Conservation (phyloP, 1,284 basidiomycete genomes). For the Ceraceosorus guamensis region DNA sequence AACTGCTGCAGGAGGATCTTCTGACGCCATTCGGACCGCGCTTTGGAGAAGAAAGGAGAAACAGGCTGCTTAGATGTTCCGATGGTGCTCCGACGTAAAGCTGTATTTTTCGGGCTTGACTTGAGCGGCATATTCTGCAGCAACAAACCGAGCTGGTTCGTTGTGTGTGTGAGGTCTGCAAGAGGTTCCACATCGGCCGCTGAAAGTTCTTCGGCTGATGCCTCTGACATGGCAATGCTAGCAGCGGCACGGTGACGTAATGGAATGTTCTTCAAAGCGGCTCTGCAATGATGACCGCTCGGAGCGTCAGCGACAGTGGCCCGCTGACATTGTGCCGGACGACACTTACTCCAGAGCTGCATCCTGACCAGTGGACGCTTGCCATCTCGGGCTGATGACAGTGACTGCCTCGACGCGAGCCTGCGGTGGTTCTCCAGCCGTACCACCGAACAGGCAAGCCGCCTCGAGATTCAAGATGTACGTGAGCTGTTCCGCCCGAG, state of each 20-base stretch:
- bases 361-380: background rate
- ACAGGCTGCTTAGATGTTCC: background rate
- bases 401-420: constrained; percentile 12
- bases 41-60: constrained; percentile 9
- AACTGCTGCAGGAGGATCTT: constrained; percentile 12
- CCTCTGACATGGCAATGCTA: background rate
- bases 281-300: background rate
- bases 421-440: background rate
- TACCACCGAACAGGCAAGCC: background rate
- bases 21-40: constrained; percentile 16
- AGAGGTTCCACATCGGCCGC: background rate
- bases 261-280: background rate
- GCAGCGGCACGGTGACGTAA: background rate
- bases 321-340: too few relatives aligned
- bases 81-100: background rate
- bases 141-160: background rate
- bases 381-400: constrained; percentile 14
- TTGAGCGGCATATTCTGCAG: background rate
- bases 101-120: background rate
- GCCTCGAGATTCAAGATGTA: constrained; percentile 15
- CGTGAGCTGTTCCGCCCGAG: background rate
- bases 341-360: background rate
- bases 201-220: background rate
- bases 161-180: background rate
- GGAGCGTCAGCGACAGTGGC: too few relatives aligned